A percentile compares a stretch with the other conserved stretches of the same genome.
These are phyloP conservation scores for Phialophora macrospora DNA, from an alignment of 2,329 filamentous ascomycete species.

Conservation along the genomic window DNA sequence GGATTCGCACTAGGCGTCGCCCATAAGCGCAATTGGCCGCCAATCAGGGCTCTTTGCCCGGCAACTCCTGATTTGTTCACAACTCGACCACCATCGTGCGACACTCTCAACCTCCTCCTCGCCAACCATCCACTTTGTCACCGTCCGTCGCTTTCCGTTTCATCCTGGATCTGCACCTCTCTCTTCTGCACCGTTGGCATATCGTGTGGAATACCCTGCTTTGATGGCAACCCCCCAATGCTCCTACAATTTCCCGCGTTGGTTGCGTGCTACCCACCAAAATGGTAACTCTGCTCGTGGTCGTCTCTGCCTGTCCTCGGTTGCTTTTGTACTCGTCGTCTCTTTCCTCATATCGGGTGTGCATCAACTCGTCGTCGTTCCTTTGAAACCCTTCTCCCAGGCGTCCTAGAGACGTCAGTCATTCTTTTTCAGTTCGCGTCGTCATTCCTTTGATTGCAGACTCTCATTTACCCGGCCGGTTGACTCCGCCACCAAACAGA, in stretches of 20 bases:
- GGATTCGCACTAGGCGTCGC: background rate
- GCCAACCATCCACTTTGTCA: constrained; percentile 5
- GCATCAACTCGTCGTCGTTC: constrained; percentile 29
- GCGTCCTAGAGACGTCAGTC: constrained; percentile 37
- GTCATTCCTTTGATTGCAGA: constrained; percentile 10
- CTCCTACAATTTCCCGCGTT: constrained; percentile 34
- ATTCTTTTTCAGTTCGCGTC: constrained; percentile 30
- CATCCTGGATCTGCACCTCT: constrained; percentile 29
- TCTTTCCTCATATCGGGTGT: constrained; percentile 19
- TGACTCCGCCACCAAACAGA: constrained; percentile 27
- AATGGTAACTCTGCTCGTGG: constrained; percentile 16
- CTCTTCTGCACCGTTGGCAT: constrained; percentile 4
- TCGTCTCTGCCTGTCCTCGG: constrained; percentile 9
- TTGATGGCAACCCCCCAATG: constrained; percentile 10
- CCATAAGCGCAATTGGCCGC: background rate
- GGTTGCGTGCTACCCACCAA: constrained; percentile 18
- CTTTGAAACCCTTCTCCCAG: constrained; percentile 21
- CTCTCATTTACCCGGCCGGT: constrained; percentile 22
- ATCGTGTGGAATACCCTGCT: constrained; percentile 21
- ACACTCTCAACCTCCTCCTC: constrained; percentile 1
- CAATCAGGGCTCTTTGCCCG: background rate
- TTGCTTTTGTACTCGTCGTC: constrained; percentile 18
- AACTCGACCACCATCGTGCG: background rate
- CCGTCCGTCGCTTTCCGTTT: constrained; percentile 23
- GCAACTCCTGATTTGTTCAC: background rate